Conservation (phyloP, 2,329 filamentous ascomycete species). For the Phaeosphaeriaceae sp. region DNA sequence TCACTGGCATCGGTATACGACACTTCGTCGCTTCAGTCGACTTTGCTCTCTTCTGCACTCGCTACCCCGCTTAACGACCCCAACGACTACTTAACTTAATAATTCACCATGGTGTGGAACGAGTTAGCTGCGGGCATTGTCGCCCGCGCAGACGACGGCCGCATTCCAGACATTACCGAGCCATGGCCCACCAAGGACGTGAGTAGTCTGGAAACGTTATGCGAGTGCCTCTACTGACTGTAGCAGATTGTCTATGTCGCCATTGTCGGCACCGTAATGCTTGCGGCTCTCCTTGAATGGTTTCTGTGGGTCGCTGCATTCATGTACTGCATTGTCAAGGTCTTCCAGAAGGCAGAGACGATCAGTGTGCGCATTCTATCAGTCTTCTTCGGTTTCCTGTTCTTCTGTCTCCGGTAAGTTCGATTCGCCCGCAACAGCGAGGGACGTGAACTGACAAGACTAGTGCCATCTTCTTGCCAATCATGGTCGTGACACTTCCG, state of each 20-base stretch:
- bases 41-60: constrained; percentile 6
- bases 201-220: constrained; percentile 21
- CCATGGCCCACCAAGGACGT: constrained; percentile 52
- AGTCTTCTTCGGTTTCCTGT: constrained; percentile 75
- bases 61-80: constrained; percentile 23
- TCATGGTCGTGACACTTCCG: constrained; percentile 92
- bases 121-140: constrained; percentile 28
- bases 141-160: constrained; percentile 36
- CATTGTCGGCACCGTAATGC: constrained; percentile 80
- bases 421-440: neutral
- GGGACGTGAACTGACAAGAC: constrained; percentile 22
- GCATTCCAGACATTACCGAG: constrained; percentile 42
- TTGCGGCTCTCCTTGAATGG: constrained; percentile 90
- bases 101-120: constrained; percentile 29
- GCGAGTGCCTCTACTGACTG: constrained; percentile 18
- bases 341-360: constrained; percentile 87
- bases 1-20: constrained; percentile 11
- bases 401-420: constrained; percentile 75
- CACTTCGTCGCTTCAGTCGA: constrained; percentile 14
- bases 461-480: constrained; percentile 84
- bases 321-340: constrained; percentile 87
- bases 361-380: constrained; percentile 82
- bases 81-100: constrained; percentile 24
- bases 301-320: constrained; percentile 95
- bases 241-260: constrained; percentile 81